These are phyloP conservation scores for Solanum arcanum DNA, from an alignment of 257 asterid species.

Conservation along the genomic window DNA sequence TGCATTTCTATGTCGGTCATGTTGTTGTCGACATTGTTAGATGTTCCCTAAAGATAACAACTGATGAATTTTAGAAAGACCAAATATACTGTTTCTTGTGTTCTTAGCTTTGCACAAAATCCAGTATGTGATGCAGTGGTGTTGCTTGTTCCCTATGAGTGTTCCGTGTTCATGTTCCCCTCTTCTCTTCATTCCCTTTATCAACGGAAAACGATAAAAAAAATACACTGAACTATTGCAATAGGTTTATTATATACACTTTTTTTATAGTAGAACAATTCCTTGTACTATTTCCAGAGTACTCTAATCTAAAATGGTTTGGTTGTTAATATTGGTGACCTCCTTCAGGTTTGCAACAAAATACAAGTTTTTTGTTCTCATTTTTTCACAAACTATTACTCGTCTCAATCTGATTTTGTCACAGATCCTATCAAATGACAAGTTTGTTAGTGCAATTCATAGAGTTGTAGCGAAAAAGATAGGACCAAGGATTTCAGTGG, in stretches of 20 bases:
- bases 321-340: slow-evolving; percentile 56
- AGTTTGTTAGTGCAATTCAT: slow-evolving; percentile 49
- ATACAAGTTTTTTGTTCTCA: not conserved
- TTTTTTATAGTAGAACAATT: too few species aligned
- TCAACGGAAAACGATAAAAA: too few species aligned
- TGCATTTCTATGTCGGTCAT: too few species aligned
- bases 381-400: not conserved
- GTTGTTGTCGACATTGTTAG: not conserved
- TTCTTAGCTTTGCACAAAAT: not conserved
- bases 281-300: too few species aligned
- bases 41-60: not conserved
- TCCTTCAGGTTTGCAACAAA: slow-evolving; percentile 41
- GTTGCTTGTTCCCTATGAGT: too few species aligned
- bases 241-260: too few species aligned
- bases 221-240: too few species aligned
- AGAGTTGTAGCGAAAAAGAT: slow-evolving; percentile 40
- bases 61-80: not conserved
- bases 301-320: slow-evolving; percentile 22
- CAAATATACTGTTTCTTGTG: not conserved
- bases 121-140: not conserved
- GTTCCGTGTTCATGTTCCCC: too few species aligned
- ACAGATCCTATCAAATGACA: slow-evolving; percentile 51
- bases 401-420: not conserved
- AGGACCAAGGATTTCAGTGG: slow-evolving; percentile 64
- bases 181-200: too few species aligned